phyloP scores from a whole-genome alignment of 2,329 filamentous ascomycete species.

The Fusarium fujikuroi region DNA sequence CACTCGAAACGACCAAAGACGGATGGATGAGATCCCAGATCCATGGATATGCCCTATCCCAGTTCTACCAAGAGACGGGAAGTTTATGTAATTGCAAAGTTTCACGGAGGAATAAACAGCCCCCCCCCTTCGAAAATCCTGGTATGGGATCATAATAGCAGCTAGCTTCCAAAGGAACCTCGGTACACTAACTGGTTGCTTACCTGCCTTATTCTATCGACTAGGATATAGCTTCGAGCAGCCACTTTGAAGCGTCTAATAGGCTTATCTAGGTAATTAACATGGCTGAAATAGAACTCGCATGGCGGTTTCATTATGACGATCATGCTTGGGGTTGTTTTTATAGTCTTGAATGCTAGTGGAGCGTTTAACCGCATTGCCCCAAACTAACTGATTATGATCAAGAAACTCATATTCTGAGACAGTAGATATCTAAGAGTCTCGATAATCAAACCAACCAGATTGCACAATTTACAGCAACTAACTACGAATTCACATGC shows the following conservation, averaged over 20 bases:
- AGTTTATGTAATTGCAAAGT: conserved; percentile 24
- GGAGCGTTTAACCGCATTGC: conserved; percentile 9
- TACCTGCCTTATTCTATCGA: conserved; percentile 13
- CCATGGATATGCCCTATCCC: not conserved
- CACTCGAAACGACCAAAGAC: not conserved
- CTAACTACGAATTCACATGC: not conserved
- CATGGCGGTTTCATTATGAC: conserved; percentile 27
- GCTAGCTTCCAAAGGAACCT: not conserved
- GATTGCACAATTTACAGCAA: not conserved
- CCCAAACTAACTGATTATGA: conserved; percentile 7
- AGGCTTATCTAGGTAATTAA: conserved; percentile 4
- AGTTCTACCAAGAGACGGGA: conserved; percentile 13
- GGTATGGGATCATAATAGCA: conserved; percentile 1
- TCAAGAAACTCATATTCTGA: not conserved
- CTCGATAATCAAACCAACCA: conserved; percentile 4
- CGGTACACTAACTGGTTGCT: conserved; percentile 1
- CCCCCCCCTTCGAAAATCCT: conserved; percentile 11
- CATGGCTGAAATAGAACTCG: conserved; percentile 17
- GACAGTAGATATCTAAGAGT: not conserved
- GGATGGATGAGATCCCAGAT: not conserved
- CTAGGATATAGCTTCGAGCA: conserved; percentile 9
- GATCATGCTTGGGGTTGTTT: conserved; percentile 27
- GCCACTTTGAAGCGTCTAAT: conserved; percentile 4
- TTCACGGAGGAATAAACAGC: conserved; percentile 18
- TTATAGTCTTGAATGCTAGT: conserved; percentile 11